Base-by-base conservation (phyloP, 805 yeast species). In the Zygosaccharomyces pseudorouxii region DNA sequence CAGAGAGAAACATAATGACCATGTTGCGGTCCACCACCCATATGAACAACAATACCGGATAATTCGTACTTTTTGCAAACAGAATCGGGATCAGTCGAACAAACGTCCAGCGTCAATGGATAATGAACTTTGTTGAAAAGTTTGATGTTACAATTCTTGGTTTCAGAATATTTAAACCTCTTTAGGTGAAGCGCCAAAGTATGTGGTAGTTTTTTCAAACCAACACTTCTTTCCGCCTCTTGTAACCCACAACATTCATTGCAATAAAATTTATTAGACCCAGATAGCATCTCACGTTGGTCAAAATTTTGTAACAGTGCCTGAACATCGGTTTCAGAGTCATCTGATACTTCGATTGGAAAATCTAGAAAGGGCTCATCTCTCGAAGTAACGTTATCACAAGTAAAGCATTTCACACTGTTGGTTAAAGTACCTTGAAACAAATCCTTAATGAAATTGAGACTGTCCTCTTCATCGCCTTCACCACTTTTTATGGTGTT, bases 21-120 rank as follows among this genome's bases (percentile, higher is more conserved):
- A 68, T 90, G 97, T 71, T 89, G 89, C 1, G 98, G 97, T 0
- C 98, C 97, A 3, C 97, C 95, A 5, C 99, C 99, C 56, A 93
- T 82, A 63, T 93, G 99, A 9, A 93, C 89, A 10, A 93, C 93
- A 38, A 92, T 82, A 0, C 92, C 88, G 53, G 81, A 84, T 44
- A 93, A 70, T 58, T 90, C 96, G 60, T 89, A 93, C 16, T 82
- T 72, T 57, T 78, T 79, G n/a, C 52, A 55, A 14, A 58, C 49
- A 1, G 78, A 73, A 12, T 72, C 67, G 20, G 68, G 69, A 43
- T 22, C 78, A 60, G 57, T 77, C 79, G 66, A 62, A 60, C 83
- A 81, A 25, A 89, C 77, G 27, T 89, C 71, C 48, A 93, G 69
- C 40, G 76, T 78, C 56, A 81, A 73, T 2, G 97, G 92, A 62